Conservation (phyloP, 1,284 basidiomycete genomes). For the Kwoniella shivajii region DNA sequence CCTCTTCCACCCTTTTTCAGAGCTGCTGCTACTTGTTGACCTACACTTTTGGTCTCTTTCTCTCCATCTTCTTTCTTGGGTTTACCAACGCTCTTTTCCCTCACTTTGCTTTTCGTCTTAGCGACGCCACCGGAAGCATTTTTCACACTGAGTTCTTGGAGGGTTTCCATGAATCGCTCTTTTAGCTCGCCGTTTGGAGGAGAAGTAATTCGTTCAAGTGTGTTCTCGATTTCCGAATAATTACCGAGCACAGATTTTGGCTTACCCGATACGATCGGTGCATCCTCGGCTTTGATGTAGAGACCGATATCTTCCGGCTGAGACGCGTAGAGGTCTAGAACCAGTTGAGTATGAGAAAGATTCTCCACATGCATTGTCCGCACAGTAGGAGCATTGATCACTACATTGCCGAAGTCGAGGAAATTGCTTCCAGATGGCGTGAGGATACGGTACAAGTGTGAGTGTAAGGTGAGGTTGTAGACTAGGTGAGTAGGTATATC, state of each 20-base stretch:
- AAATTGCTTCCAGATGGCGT: slow-evolving; percentile 59
- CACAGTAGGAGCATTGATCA: slow-evolving; percentile 56
- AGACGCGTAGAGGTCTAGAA: slow-evolving; percentile 56
- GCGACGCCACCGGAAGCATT: slow-evolving; percentile 7
- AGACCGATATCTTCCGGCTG: slow-evolving; percentile 58
- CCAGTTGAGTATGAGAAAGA: slow-evolving; percentile 46
- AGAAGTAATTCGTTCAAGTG: slow-evolving; percentile 13
- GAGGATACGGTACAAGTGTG: slow-evolving; percentile 59
- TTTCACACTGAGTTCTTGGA: slow-evolving; percentile 43
- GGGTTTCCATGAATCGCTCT: slow-evolving; percentile 59
- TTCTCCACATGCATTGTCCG: slow-evolving; percentile 58
- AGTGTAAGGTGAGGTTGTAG: slow-evolving; percentile 58
- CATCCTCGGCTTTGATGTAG: slow-evolving; percentile 52
- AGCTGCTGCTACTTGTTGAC: slow-evolving; percentile 46
- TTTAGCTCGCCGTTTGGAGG: slow-evolving; percentile 42
- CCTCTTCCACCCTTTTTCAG: slow-evolving; percentile 57
- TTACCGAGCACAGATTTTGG: slow-evolving; percentile 3
- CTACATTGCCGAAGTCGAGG: slow-evolving; percentile 58
- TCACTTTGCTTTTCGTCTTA: slow-evolving; percentile 25
- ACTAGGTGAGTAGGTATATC: slow-evolving; percentile 17
- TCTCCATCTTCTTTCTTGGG: slow-evolving; percentile 17
- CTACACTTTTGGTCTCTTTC: slow-evolving; percentile 35
- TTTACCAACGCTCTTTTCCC: slow-evolving; percentile 20
- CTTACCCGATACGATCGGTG: slow-evolving; percentile 4
- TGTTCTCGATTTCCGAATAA: slow-evolving; percentile 18